phyloP scores from a whole-genome alignment of 2,329 filamentous ascomycete genomes.

The Scopulariopsis brevicaulis region DNA sequence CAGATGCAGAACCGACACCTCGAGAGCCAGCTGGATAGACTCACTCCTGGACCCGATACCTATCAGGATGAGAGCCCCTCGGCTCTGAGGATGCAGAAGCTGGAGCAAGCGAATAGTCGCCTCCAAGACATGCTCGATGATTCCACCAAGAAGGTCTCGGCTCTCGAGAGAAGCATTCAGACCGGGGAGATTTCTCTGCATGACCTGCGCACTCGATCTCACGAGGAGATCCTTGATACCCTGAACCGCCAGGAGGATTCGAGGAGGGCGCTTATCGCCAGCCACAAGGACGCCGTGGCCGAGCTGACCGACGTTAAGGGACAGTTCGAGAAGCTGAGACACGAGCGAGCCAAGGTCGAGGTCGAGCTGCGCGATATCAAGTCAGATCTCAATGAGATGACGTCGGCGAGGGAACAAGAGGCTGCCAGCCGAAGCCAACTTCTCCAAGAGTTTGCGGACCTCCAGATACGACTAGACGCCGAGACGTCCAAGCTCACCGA shows the following conservation, averaged over 20 bases:
- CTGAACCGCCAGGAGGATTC: slow-evolving; percentile 91
- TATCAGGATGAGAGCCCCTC: slow-evolving; percentile 66
- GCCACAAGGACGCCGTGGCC: slow-evolving; percentile 73
- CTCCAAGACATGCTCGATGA: slow-evolving; percentile 93
- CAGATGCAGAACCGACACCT: slow-evolving; percentile 95
- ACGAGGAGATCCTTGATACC: slow-evolving; percentile 87
- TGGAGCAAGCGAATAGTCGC: slow-evolving; percentile 84
- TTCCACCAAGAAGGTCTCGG: slow-evolving; percentile 83
- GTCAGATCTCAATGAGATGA: slow-evolving; percentile 75
- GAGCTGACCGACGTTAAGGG: slow-evolving; percentile 81
- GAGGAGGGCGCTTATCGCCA: slow-evolving; percentile 66
- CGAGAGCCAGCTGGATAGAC: slow-evolving; percentile 71
- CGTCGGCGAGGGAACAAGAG: slow-evolving; percentile 72
- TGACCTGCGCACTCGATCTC: slow-evolving; percentile 84
- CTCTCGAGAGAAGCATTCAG: slow-evolving; percentile 75
- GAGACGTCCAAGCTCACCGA: slow-evolving; percentile 80
- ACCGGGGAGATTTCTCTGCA: slow-evolving; percentile 80
- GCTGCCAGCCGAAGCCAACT: slow-evolving; percentile 78
- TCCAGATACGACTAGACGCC: slow-evolving; percentile 85
- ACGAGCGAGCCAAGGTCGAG: slow-evolving; percentile 67
- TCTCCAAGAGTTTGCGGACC: slow-evolving; percentile 81
- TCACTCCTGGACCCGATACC: slow-evolving; percentile 49
- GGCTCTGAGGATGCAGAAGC: slow-evolving; percentile 70
- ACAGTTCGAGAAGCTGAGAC: slow-evolving; percentile 77
- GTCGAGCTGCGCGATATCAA: slow-evolving; percentile 76